Evolutionary conservation across 129 eudicot species (phyloP).

Genomic region (Flaveria sonorensis): DNA sequence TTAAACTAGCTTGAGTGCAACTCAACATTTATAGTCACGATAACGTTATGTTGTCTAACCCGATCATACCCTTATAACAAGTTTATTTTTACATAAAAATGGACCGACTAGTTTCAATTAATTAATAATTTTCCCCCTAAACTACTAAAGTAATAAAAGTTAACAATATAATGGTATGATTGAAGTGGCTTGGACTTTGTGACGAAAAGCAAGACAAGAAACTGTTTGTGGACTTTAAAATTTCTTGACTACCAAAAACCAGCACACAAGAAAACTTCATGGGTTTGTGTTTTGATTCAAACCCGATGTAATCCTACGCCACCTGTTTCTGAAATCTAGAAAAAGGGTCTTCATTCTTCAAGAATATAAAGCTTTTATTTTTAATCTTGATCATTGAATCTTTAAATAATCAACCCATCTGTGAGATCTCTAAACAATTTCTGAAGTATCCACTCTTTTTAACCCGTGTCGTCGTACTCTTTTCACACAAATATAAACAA

Average conservation of each 20-base stretch:
- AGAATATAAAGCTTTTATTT: not conserved
- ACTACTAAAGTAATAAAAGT: too few relatives aligned
- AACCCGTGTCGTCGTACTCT: conserved; percentile 24
- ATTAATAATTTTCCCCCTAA: too few relatives aligned
- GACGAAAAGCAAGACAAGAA: not conserved
- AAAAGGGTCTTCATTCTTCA: not conserved
- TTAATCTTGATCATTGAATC: conserved; percentile 6
- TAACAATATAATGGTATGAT: not conserved
- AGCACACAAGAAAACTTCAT: conserved; percentile 22
- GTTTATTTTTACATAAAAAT: too few relatives aligned
- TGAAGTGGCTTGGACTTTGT: not conserved
- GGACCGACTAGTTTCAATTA: too few relatives aligned
- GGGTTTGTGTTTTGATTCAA: not conserved
- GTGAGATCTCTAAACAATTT: conserved; percentile 22
- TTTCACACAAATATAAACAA: not conserved
- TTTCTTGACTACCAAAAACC: conserved; percentile 4
- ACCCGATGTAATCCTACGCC: conserved; percentile 31
- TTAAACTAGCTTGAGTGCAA: too few relatives aligned
- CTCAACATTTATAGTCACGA: too few relatives aligned
- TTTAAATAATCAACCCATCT: conserved; percentile 17
- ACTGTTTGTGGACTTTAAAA: not conserved
- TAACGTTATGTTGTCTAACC: too few relatives aligned
- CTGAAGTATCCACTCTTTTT: conserved; percentile 14
- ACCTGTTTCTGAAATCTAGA: conserved; percentile 30
- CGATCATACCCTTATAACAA: too few relatives aligned